These are phyloP conservation scores for Begonia masoniana DNA, from an alignment of 306 rosid species.

Conservation along the genomic window DNA sequence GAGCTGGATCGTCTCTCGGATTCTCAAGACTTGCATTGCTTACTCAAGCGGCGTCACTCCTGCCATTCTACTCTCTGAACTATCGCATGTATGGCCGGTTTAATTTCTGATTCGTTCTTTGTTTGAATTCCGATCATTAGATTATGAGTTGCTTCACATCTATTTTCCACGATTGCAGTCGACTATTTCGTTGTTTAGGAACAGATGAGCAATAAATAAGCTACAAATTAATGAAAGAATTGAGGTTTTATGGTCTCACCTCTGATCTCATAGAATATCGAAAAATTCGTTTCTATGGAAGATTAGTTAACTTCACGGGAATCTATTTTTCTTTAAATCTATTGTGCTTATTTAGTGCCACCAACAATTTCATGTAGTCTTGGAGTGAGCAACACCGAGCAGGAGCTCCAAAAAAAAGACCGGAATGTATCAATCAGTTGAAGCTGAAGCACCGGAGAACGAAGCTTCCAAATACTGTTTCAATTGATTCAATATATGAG, in stretches of 20 bases:
- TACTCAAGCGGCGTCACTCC: conserved; percentile 84
- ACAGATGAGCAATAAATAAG: too few relatives aligned
- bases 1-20: conserved; percentile 68
- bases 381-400: conserved; percentile 69
- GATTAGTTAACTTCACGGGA: neutral
- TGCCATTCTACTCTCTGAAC: conserved; percentile 76
- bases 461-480: conserved; percentile 65
- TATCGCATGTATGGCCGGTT: conserved; percentile 42
- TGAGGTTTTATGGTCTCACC: too few relatives aligned
- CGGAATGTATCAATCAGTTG: conserved; percentile 38
- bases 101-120: neutral
- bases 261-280: too few relatives aligned
- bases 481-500: conserved; percentile 72
- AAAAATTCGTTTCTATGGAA: too few relatives aligned
- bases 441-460: conserved; percentile 40
- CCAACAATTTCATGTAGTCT: conserved; percentile 19
- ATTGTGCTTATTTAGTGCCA: neutral
- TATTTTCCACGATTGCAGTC: too few relatives aligned
- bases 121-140: neutral
- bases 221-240: too few relatives aligned
- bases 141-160: too few relatives aligned
- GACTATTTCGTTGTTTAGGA: too few relatives aligned
- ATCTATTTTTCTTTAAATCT: neutral
- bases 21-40: conserved; percentile 66
- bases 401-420: conserved; percentile 61